Evolutionary conservation across 257 asterid genomes (phyloP).

Genomic region (Hygrophila difformis): DNA sequence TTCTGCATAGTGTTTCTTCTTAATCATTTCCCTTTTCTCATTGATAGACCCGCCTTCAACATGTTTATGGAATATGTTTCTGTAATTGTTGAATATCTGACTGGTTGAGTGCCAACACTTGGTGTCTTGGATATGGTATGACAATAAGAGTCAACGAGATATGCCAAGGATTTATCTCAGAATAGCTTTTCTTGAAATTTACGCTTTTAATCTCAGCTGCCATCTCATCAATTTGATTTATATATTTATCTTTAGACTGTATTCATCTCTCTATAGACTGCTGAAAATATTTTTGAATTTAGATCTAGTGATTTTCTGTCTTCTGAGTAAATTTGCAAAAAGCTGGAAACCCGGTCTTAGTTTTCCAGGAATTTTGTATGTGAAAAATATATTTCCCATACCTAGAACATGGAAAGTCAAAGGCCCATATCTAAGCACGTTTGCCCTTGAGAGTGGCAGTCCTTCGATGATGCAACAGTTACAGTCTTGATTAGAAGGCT

Average conservation of each 20-base stretch:
- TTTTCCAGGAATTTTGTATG: background rate
- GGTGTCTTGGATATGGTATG: too few species aligned
- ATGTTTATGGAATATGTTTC: slow-evolving; percentile 7
- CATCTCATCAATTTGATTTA: too few species aligned
- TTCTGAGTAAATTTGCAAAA: too few species aligned
- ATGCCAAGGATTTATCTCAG: background rate
- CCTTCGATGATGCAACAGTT: background rate
- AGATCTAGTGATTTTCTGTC: too few species aligned
- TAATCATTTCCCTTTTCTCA: background rate
- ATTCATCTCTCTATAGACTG: background rate
- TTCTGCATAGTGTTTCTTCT: slow-evolving; percentile 4
- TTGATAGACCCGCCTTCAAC: slow-evolving; percentile 1
- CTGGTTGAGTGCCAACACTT: too few species aligned
- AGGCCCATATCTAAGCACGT: background rate
- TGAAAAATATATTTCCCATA: background rate
- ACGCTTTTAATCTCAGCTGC: background rate
- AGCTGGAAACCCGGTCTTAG: too few species aligned
- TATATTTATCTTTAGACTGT: background rate
- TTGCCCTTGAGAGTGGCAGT: background rate
- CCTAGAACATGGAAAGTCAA: background rate
- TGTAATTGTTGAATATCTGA: too few species aligned
- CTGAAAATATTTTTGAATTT: too few species aligned
- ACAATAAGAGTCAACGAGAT: slow-evolving; percentile 3
- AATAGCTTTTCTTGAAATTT: slow-evolving; percentile 1
- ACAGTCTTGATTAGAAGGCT: background rate